Base-by-base conservation (phyloP, 371 early-diverging fungal species). In the Umbelopsis sp. region DNA sequence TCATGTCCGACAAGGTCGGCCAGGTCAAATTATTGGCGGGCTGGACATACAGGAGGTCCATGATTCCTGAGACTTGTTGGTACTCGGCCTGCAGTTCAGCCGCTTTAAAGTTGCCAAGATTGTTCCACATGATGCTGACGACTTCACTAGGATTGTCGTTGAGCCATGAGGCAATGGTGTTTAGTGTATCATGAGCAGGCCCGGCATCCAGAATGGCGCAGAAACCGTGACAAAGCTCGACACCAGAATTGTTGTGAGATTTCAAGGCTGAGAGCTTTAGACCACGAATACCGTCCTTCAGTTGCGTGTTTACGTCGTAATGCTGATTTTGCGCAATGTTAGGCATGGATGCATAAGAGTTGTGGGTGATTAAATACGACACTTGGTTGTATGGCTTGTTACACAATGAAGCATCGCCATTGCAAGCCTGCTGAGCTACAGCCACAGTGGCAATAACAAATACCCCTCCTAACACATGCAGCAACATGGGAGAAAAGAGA, bases 91-190 rank as follows among this genome's bases (percentile, higher is more conserved):
- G 81, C n/a, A 89, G 75, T 0, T 74, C 70, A 16, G 70, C 38
- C 2, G 84, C 73, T 18, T 83, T 65, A 35, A 89, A 76, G 11
- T 80, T 77, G 64, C 76, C 84, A 12, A 81, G 71, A 71, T 93
- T 93, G 69, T 92, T 91, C 78, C 92, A 82, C 72, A 91, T 85
- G 52, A 93, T 88, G 9, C 92, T 89, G 11, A 93, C 68, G 12
- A 92, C 86, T 68, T 93, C 92, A 57, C 83, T 75, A 37, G 81
- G 85, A 65, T 93, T 87, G 6, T 65, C 68, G 9, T 89, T 72
- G 64, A 93, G 52, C 77, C 87, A 93, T 11, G 65, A 51, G 44
- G 79, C 79, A 62, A 92, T 76, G 38, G 73, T 67, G 44, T 76
- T 69, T 16, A 93, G 76, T 22, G 80, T 79, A 53, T 80, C 71